Conservation (phyloP, 164 flowering plant genomes). For the Brasenia schreberi region DNA sequence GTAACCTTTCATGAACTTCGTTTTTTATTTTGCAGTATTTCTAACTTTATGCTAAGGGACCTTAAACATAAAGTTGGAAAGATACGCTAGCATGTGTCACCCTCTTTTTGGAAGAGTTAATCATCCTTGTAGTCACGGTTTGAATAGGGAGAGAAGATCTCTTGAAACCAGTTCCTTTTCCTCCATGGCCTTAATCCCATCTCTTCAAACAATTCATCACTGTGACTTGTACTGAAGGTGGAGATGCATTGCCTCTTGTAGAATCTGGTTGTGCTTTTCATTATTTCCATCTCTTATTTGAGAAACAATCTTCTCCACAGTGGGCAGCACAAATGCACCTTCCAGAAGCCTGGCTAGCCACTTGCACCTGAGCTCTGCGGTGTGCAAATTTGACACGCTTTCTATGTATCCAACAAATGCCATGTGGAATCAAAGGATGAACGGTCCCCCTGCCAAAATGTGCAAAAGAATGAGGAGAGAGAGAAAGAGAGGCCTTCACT, state of each 20-base stretch:
- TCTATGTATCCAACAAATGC: slow-evolving; percentile 76
- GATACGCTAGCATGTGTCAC: too few species aligned
- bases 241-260: slow-evolving; percentile 85
- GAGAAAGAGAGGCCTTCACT: background rate
- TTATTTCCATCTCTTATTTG: slow-evolving; percentile 56
- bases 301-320: slow-evolving; percentile 46
- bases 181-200: slow-evolving; percentile 90
- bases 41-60: too few species aligned
- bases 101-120: too few species aligned
- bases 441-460: slow-evolving; percentile 47
- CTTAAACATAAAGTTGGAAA: too few species aligned
- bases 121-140: slow-evolving; percentile 51
- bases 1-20: too few species aligned
- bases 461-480: background rate
- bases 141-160: slow-evolving; percentile 68
- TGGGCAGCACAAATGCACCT: slow-evolving; percentile 61
- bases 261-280: slow-evolving; percentile 66
- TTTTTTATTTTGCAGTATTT: too few species aligned
- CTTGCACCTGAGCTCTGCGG: slow-evolving; percentile 68
- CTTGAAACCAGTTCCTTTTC: slow-evolving; percentile 61
- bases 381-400: slow-evolving; percentile 67
- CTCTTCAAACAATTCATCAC: slow-evolving; percentile 77
- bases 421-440: slow-evolving; percentile 83
- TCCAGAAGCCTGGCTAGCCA: slow-evolving; percentile 63
- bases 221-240: slow-evolving; percentile 73